Base-by-base conservation (phyloP, 768 basidiomycete species). In the Crepidotus variabilis region DNA sequence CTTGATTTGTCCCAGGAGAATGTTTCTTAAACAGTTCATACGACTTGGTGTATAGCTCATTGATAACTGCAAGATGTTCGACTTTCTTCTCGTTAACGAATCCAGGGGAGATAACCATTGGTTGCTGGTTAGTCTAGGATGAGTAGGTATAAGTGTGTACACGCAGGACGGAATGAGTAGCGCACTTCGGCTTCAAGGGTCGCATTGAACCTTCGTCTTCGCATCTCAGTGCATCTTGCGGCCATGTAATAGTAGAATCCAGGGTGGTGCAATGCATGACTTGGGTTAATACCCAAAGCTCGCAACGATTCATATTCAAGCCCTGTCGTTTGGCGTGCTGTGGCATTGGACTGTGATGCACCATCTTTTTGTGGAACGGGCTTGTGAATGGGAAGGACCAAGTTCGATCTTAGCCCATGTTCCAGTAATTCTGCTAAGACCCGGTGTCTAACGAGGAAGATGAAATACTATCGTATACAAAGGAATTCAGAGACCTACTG, bases 1-100 rank as follows among this genome's bases (percentile, higher is more conserved):
- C 81, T 18, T 78, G 74, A 50, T 63, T 74, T 47, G 72, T 58
- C 21, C 72, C 65, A 1, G 81, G 71, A 45, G 74, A 76, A 64
- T 90, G 82, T 62, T 84, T 87, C 74, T 96, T 98, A 77, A 97
- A 93, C 10, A 94, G 69, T 61, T 96, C 92, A 70, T 99, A 98
- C 1, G 97, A 80, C 65, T 95, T 94, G 6, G 93, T 97, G 67
- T 94, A 95, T 1, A 99, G 79, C 92, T 99, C 96, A 28, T 96
- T 74, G 43, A 92, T 83, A 35, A 95, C 75, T 1, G 83, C 81
- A 18, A 89, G 69, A 67, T 99, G 95, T 57, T 96, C 93, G 6
- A 95, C 90, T 66, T 94, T 98, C 69, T 86, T 90, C 72, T 99
- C 96, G 59, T 96, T 96, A 18, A 76, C 72, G 65, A 90, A 89